Evolutionary conservation across 208 protist species (phyloP).

Genomic region (Herpetomonas tarakana): DNA sequence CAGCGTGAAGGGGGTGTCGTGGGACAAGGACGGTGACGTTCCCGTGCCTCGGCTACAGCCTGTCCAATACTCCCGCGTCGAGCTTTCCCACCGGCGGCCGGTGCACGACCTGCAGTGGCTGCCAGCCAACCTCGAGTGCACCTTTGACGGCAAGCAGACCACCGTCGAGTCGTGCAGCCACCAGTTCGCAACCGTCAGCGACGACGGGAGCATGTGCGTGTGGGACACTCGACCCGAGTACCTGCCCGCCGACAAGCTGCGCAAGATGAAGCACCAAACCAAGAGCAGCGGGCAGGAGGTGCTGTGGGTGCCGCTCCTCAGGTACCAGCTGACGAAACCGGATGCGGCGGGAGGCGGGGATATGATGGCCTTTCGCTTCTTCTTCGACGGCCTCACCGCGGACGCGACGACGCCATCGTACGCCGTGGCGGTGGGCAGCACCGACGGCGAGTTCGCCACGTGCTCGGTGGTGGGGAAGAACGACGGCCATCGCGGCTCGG

Average conservation of each 20-base stretch:
- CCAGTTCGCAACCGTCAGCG: conserved; percentile 87
- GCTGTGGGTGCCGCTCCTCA: conserved; percentile 81
- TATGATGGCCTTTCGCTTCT: conserved; percentile 78
- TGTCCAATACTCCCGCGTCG: conserved; percentile 68
- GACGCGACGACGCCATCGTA: conserved; percentile 60
- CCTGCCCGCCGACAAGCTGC: conserved; percentile 82
- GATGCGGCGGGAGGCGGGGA: conserved; percentile 52
- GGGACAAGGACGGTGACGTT: conserved; percentile 79
- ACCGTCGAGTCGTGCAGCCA: conserved; percentile 46
- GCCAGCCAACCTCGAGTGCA: conserved; percentile 64
- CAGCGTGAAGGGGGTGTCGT: conserved; percentile 58
- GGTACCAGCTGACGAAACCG: conserved; percentile 62
- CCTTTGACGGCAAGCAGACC: conserved; percentile 86
- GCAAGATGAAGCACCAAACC: conserved; percentile 87
- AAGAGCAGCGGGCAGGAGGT: conserved; percentile 53
- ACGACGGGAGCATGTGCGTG: conserved; percentile 82
- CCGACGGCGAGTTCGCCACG: conserved; percentile 68
- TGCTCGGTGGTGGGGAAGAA: conserved; percentile 64
- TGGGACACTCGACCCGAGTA: conserved; percentile 89
- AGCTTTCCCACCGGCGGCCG: conserved; percentile 78
- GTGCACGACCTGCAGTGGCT: conserved; percentile 91
- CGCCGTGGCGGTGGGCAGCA: conserved; percentile 48
- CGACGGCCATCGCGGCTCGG: conserved; percentile 30
- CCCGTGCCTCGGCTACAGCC: conserved; percentile 81
- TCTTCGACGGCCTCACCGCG: conserved; percentile 58